Evolutionary conservation across 1,139 yeast genomes (phyloP).

Genomic region (Yamadazyma sp.): DNA sequence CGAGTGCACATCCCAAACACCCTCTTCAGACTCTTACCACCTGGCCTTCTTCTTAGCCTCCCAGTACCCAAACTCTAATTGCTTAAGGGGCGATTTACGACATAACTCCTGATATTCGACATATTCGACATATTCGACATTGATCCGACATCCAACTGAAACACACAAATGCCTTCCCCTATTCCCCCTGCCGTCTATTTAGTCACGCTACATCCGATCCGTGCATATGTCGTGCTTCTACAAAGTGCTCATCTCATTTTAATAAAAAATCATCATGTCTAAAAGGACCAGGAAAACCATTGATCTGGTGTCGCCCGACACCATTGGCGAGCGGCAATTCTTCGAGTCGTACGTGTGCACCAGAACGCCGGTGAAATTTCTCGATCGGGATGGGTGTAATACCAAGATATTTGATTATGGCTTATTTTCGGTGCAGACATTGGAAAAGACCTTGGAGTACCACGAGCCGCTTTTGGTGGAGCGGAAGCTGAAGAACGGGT

Average conservation of each 20-base stretch:
- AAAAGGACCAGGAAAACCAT: conserved; percentile 14
- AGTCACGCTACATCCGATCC: background rate
- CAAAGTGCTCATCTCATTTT: conserved; percentile 2
- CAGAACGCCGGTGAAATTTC: conserved; percentile 41
- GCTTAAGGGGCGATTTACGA: too few relatives aligned
- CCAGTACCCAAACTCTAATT: too few relatives aligned
- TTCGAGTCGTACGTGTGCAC: conserved; percentile 27
- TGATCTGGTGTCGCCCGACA: conserved; percentile 5
- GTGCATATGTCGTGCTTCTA: background rate
- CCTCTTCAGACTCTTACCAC: too few relatives aligned
- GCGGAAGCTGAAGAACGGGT: conserved; percentile 55
- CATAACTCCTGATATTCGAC: too few relatives aligned
- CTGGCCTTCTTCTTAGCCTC: too few relatives aligned
- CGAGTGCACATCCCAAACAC: too few relatives aligned
- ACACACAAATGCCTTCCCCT: too few relatives aligned
- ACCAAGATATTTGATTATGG: conserved; percentile 23
- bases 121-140: too few relatives aligned
- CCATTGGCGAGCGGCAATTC: conserved; percentile 17
- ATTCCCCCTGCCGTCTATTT: background rate
- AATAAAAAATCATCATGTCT: conserved; percentile 1
- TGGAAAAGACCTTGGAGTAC: conserved; percentile 33
- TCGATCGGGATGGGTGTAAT: conserved; percentile 12
- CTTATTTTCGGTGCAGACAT: conserved; percentile 32
- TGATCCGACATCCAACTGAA: too few relatives aligned
- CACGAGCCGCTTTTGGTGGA: conserved; percentile 52